These are phyloP conservation scores for Dimargaris verticillata DNA, from an alignment of 192 early-diverging fungal species.

Conservation along the genomic window DNA sequence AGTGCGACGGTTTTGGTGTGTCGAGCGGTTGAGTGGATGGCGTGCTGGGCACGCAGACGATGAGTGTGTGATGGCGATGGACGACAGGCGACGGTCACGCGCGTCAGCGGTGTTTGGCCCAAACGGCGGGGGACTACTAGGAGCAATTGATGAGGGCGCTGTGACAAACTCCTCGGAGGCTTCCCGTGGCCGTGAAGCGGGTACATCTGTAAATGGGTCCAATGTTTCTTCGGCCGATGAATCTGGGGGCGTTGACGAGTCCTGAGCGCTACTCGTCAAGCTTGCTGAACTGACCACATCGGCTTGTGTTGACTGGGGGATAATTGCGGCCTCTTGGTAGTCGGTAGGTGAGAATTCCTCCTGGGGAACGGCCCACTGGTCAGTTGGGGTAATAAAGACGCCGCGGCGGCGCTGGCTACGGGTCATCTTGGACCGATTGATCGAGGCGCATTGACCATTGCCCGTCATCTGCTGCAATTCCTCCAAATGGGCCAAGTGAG, in stretches of 20 bases:
- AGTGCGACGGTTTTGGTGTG: too few species aligned
- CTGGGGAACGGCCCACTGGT: not conserved
- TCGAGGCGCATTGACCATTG: not conserved
- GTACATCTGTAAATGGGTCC: not conserved
- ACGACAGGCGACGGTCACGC: too few species aligned
- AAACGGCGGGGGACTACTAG: too few species aligned
- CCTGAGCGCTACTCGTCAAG: not conserved
- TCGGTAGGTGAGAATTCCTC: not conserved
- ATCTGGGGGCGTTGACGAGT: not conserved
- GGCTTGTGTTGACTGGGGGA: not conserved
- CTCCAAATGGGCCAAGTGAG: slow-evolving; percentile 10
- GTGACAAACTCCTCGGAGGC: too few species aligned
- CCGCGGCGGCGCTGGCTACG: slow-evolving; percentile 10
- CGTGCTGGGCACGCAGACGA: too few species aligned
- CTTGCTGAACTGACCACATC: not conserved
- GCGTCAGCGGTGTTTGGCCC: too few species aligned
- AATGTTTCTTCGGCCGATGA: not conserved
- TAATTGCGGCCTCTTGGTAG: not conserved
- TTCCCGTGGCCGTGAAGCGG: too few species aligned
- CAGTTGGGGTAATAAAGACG: not conserved
- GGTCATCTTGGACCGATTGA: slow-evolving; percentile 5
- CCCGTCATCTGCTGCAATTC: not conserved
- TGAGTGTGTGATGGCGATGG: too few species aligned
- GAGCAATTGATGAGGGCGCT: too few species aligned
- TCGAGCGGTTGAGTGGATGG: too few species aligned